Conservation (phyloP, 108 stramenopile genomes). For the Stephanodiscus triporus region DNA sequence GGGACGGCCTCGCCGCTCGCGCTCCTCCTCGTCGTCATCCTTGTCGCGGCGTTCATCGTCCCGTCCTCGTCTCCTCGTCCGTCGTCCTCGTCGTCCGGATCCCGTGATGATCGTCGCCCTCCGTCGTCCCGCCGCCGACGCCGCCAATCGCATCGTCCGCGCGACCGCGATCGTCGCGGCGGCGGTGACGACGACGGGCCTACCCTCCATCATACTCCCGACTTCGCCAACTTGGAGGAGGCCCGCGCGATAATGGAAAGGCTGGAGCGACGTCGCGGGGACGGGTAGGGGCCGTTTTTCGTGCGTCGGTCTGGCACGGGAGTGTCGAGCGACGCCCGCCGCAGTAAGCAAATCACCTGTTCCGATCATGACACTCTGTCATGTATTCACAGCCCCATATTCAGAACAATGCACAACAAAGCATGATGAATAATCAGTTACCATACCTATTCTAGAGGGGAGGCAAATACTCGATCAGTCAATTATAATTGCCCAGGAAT, state of each 20-base stretch:
- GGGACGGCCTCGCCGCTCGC: not conserved
- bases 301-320: too few relatives aligned
- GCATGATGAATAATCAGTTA: too few relatives aligned
- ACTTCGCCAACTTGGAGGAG: constrained; percentile 45
- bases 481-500: too few relatives aligned
- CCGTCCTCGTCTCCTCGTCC: not conserved
- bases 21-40: constrained; percentile 17
- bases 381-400: too few relatives aligned
- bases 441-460: too few relatives aligned
- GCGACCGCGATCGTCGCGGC: constrained; percentile 10
- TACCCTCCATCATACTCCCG: not conserved
- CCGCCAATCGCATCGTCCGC: constrained; percentile 13
- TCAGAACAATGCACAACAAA: too few relatives aligned
- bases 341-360: too few relatives aligned
- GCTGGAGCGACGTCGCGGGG: constrained; percentile 28
- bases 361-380: too few relatives aligned
- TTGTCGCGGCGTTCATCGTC: not conserved
- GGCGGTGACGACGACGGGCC: not conserved
- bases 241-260: constrained; percentile 38
- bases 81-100: not conserved
- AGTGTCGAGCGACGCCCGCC: too few relatives aligned
- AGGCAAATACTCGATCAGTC: too few relatives aligned
- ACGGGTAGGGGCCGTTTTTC: too few relatives aligned
- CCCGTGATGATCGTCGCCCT: not conserved
- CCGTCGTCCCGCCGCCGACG: not conserved